A percentile compares a stretch with the other conserved stretches of the same genome.
Evolutionary conservation across 495 filamentous ascomycete genomes (phyloP).

Genomic region (Penicillium chermesinum): DNA sequence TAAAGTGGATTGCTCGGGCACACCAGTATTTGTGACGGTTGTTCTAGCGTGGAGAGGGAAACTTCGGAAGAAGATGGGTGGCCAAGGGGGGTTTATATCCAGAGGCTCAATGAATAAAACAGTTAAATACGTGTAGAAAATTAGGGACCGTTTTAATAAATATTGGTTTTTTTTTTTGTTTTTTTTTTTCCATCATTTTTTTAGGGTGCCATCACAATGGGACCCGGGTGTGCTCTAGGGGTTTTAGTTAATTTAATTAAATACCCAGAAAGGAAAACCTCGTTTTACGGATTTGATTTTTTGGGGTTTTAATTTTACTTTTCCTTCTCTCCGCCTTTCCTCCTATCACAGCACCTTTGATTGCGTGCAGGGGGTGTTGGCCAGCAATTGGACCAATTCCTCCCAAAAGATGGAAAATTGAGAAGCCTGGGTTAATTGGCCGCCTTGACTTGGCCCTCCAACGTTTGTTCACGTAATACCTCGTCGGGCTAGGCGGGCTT

Average conservation of each 20-base stretch:
- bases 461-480: no score
- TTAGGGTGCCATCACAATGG: constrained; percentile 28
- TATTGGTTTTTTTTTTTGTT: not conserved
- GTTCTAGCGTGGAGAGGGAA: not conserved
- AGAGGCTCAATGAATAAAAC: constrained; percentile 14
- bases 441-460: no score
- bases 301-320: not conserved
- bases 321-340: constrained; percentile 6
- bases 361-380: no score
- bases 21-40: not conserved
- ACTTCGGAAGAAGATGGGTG: constrained; percentile 1
- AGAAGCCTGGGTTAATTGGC: no score
- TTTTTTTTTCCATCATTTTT: constrained; percentile 5
- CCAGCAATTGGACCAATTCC: no score
- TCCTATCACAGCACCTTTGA: no score
- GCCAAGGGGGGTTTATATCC: constrained; percentile 18
- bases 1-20: not conserved
- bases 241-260: not conserved
- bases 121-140: not conserved
- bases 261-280: not conserved
- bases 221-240: constrained; percentile 6
- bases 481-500: no score
- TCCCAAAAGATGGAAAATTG: no score
- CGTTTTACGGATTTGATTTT: constrained; percentile 6
- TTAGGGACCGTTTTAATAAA: not conserved